Base-by-base conservation (phyloP, 257 asterid species). In the Leonotis leonurus region DNA sequence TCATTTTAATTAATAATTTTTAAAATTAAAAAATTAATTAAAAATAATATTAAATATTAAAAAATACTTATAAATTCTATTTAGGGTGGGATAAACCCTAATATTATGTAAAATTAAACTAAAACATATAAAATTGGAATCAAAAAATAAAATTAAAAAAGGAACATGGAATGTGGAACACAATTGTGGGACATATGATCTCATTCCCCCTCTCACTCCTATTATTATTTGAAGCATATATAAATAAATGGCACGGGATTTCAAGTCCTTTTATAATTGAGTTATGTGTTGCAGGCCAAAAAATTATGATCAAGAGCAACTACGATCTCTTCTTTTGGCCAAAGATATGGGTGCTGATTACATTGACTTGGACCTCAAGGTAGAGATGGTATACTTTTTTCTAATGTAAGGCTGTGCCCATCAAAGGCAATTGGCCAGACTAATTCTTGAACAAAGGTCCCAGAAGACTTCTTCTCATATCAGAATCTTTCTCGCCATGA, bases 301-400 rank as follows among this genome's bases (percentile, higher is more conserved):
- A 32, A 70, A 62, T 8, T 56, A 71, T 56, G 79, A 67, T 20
- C 68, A 67, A 61, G 69, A 62, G 51, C 66, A 40, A 40, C 56
- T 79, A n/a, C 62, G 75, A 41, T 46, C 67, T 37, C 81, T 84
- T 68, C 63, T 66, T 69, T 55, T 77, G 69, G 92, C 92, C 62
- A 65, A 62, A 62, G 77, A 84, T 60, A 70, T 84, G 51, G 89
- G 86, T 29, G 87, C 81, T 16, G 89, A 84, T 69, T 84, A 79
- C 67, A 64, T 84, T 20, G 92, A 84, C 21, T 67, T 79, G 71
- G 86, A 84, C 41, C 60, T 75, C 71, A 69, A 81, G 88, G 92
- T 84, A 63, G 32, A 25, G 51, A 41, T 54, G 37, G 33, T 16
- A 46, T 46, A 46, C 29, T 46, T 43, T 45, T 8, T 16, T 48